Evolutionary conservation across 352 stramenopile genomes (phyloP).

Genomic region (Saprolegnia parasitica): DNA sequence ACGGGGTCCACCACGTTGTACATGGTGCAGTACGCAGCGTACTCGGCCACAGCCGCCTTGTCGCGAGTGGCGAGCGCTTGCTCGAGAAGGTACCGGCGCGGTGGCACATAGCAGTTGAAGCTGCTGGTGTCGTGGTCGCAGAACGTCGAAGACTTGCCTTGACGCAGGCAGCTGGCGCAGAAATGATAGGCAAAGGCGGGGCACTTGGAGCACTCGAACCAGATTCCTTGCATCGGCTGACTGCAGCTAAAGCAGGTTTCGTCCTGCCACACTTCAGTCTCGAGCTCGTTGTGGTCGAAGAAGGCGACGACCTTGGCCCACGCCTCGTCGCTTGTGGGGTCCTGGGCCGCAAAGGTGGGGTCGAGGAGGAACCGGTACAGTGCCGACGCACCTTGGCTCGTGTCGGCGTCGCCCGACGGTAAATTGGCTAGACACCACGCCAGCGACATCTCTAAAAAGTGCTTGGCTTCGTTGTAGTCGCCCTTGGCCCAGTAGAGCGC

Average conservation of each 20-base stretch:
- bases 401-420: neutral
- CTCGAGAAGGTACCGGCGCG: neutral
- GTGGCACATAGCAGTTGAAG: neutral
- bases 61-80: neutral
- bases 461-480: neutral
- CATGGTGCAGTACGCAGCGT: neutral
- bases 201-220: neutral
- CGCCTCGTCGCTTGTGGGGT: neutral
- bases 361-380: neutral
- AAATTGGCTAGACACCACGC: constrained; percentile 1
- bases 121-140: neutral
- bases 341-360: neutral
- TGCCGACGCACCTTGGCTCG: neutral
- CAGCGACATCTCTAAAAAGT: neutral
- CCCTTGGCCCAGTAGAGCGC: neutral
- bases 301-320: neutral
- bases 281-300: neutral
- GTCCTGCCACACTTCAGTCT: neutral
- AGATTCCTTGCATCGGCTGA: neutral
- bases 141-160: neutral
- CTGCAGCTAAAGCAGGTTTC: neutral
- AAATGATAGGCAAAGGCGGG: constrained; percentile 8
- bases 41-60: neutral
- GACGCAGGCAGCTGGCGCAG: neutral
- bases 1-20: neutral